Percentiles rank a stretch among this genome's conserved stretches.
Evolutionary conservation across 345 rosid species (phyloP).

Genomic region (Eutrema japonicum): DNA sequence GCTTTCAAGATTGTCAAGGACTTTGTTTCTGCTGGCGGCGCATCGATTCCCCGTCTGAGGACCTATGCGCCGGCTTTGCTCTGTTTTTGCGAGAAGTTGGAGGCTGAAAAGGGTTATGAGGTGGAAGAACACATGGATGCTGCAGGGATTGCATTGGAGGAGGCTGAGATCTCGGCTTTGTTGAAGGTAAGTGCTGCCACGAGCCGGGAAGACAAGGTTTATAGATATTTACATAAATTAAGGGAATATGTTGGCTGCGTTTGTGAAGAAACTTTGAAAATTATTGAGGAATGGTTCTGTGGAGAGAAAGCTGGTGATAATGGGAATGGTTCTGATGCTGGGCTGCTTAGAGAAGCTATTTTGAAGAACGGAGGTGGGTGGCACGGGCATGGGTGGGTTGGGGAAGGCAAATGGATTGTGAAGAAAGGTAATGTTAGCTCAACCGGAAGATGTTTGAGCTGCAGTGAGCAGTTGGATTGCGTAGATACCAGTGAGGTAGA

Average conservation of each 20-base stretch:
- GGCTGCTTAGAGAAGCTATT: constrained; percentile 49
- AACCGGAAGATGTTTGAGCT: constrained; percentile 64
- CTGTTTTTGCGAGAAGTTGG: constrained; percentile 67
- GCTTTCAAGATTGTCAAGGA: constrained; percentile 69
- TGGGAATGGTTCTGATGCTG: constrained; percentile 40
- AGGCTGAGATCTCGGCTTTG: constrained; percentile 66
- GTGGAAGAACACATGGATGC: constrained; percentile 76
- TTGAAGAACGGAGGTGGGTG: constrained; percentile 83
- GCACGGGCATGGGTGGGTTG: constrained; percentile 93
- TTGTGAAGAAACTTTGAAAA: constrained; percentile 56
- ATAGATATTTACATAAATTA: constrained; percentile 75
- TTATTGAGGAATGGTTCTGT: constrained; percentile 64
- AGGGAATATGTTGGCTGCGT: constrained; percentile 63
- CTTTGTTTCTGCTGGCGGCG: constrained; percentile 49
- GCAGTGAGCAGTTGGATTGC: constrained; percentile 62
- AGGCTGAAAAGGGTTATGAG: constrained; percentile 74
- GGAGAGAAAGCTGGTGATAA: constrained; percentile 43
- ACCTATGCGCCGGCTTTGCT: constrained; percentile 76
- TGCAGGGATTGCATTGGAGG: constrained; percentile 64
- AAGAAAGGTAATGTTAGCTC: constrained; percentile 53
- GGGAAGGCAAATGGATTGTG: constrained; percentile 70
- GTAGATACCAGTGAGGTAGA: constrained; percentile 70
- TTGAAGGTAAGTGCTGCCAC: constrained; percentile 67
- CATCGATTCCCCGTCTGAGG: constrained; percentile 62
- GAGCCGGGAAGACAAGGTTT: constrained; percentile 61